Evolutionary conservation across 2,329 filamentous ascomycete species (phyloP), one percentile per base, ranked within the genome.

Genomic region (Alternaria brassicicola): DNA sequence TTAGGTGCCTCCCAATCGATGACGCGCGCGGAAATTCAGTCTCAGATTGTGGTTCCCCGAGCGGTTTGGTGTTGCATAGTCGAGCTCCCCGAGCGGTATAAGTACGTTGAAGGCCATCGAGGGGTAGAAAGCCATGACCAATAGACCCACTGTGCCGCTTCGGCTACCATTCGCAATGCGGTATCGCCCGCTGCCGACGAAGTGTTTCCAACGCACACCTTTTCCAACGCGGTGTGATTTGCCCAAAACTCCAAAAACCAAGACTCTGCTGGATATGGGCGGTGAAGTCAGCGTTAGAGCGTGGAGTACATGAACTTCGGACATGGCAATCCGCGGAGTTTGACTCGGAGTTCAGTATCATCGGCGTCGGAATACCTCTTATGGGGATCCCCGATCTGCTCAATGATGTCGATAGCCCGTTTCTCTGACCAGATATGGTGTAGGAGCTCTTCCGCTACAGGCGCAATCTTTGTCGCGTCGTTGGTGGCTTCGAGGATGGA

Each of bases 181-280:
- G 67, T 61, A 55, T 67, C 67, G 67, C 61, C 62, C 65, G 64
- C 46, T 61, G 60, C 65, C 65, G 62, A 47, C 43, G 45, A 61
- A 50, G 43, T 28, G 28, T 58, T 57, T 53, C 54, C 38, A n/a
- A 26, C 25, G 17, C 30, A 58, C 50, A 42, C 28, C 31, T 52
- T 35, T 36, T 35, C 41, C 38, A 38, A 50, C 19, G 25, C 38
- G 36, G 42, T 9, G 2, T 66, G 62, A 67, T 66, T 67, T 57
- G 65, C 46, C 48, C 35, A 48, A 48, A 25, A 33, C 28, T 45
- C 59, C 61, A 57, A 61, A 43, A 45, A 55, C 55, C 49, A 57
- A 52, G 47, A 55, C 45, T 36, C 36, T 45, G 33, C 53, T 59
- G 51, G 47, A 58, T 52, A 58, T 57, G 54, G 26, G 49, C 52